A percentile compares a stretch with the other conserved stretches of the same genome.
Conservation (phyloP, 2,329 filamentous ascomycete genomes). For the Talaromyces sp. region DNA sequence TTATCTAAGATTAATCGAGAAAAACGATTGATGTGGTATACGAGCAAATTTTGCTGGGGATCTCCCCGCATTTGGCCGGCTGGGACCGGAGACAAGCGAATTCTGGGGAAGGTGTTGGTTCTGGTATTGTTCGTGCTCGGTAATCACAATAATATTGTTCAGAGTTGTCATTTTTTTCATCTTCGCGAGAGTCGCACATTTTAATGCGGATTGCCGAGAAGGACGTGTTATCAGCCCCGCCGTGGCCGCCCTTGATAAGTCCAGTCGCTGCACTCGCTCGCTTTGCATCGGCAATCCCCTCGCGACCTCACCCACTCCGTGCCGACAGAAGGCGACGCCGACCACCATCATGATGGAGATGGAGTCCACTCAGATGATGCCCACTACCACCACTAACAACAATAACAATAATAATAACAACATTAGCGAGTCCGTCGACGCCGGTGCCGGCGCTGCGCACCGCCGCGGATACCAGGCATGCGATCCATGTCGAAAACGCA, state of each 20-base stretch:
- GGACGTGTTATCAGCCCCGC: background rate
- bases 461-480: conserved; percentile 46
- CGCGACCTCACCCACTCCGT: conserved; percentile 18
- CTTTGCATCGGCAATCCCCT: conserved; percentile 33
- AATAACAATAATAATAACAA: background rate
- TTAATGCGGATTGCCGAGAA: background rate
- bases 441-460: conserved; percentile 24
- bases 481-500: conserved; percentile 45
- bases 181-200: background rate
- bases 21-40: background rate
- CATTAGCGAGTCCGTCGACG: background rate
- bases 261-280: conserved; percentile 17
- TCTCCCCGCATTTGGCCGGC: background rate
- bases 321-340: conserved; percentile 9
- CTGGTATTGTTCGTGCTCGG: background rate
- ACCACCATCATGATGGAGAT: background rate
- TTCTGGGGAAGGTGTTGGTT: background rate
- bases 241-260: background rate
- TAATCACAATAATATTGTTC: background rate
- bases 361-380: conserved; percentile 1
- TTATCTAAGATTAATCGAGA: background rate
- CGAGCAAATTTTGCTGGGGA: background rate
- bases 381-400: background rate
- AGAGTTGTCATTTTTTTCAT: background rate
- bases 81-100: background rate